Evolutionary conservation across 768 basidiomycete genomes (phyloP), one percentile per base, ranked within the genome.

Genomic region (Termitomyces sp.): DNA sequence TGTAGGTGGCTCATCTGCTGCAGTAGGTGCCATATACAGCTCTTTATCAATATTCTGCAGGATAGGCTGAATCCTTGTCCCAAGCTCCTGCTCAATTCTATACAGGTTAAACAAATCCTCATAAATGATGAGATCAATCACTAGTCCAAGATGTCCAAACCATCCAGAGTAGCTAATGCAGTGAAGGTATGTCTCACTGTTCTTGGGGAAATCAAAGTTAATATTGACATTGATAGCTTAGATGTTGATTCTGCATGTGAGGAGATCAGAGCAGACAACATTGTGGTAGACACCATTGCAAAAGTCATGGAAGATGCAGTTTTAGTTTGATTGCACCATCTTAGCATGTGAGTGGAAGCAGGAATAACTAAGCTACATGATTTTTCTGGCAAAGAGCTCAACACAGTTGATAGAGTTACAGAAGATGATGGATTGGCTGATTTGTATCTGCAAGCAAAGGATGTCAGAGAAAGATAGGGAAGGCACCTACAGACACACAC

Each of bases 401-500:
- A 99, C 96, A 56, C 96, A 94, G 79, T 97, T 97, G 67, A 97
- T 99, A 62, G 95, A 98, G 80, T 99, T 99, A 77, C 96, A 99
- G 76, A 99, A 99, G 70, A 99, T 99, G 76, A 99, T 98, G 58
- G 96, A 98, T 76, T 99, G 96, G 76, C 98, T 99, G 80, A 99
- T 99, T 95, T 98, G 96, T 50, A 99, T 85, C 93, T 98, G 69
- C 12, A 56, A 56, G 46, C 42, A n/a, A n/a, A 50, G 62, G 30
- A 60, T 57, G 48, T 51, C 56, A 28, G 26, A 35, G 15, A n/a
- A 40, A 42, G 4, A 42, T 17, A 12, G 37, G n/a, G 35, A 46
- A 26, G 58, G 19, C 21, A 31, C 37, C 51, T 37, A 35, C 3
- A 30, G 6, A 21, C 30, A 62, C 76, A 56, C 53, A 94, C 94